A percentile compares a stretch with the other conserved stretches of the same genome.
phyloP scores from a whole-genome alignment of 1,284 basidiomycete species.

The Agroathelia rolfsii region DNA sequence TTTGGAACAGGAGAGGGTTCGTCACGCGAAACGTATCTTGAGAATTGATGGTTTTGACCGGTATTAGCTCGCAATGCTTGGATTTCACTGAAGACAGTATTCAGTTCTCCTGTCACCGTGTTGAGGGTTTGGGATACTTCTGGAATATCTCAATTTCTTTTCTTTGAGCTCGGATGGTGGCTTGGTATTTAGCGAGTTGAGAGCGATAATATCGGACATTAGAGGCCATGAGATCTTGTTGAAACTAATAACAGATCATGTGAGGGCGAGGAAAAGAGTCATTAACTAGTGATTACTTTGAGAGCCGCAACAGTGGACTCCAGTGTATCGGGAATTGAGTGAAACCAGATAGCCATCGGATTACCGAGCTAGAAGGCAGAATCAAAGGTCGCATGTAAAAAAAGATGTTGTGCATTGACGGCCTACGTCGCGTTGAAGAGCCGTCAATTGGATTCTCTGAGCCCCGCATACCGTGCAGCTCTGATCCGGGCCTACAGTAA shows the following conservation, averaged over 20 bases:
- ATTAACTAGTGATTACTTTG: constrained; percentile 51
- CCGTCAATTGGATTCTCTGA: constrained; percentile 53
- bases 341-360: constrained; percentile 75
- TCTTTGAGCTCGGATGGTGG: no score
- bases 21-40: no score
- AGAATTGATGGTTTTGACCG: no score
- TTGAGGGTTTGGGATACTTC: no score
- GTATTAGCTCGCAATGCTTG: no score
- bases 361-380: constrained; percentile 46
- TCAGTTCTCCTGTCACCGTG: no score
- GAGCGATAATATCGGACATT: constrained; percentile 52
- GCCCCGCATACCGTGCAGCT: constrained; percentile 59
- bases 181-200: constrained; percentile 42
- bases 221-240: constrained; percentile 62
- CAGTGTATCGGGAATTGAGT: constrained; percentile 45
- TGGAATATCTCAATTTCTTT: no score
- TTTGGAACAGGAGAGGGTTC: no score
- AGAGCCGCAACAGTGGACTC: constrained; percentile 56
- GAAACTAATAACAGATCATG: constrained; percentile 42
- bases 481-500: constrained; percentile 48
- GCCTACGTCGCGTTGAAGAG: constrained; percentile 62
- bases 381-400: constrained; percentile 4
- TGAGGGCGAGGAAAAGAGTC: constrained; percentile 5
- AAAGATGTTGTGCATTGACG: constrained; percentile 2
- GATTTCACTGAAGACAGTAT: no score